Evolutionary conservation across 345 rosid genomes (phyloP).

Genomic region (Excoecaria agallocha): DNA sequence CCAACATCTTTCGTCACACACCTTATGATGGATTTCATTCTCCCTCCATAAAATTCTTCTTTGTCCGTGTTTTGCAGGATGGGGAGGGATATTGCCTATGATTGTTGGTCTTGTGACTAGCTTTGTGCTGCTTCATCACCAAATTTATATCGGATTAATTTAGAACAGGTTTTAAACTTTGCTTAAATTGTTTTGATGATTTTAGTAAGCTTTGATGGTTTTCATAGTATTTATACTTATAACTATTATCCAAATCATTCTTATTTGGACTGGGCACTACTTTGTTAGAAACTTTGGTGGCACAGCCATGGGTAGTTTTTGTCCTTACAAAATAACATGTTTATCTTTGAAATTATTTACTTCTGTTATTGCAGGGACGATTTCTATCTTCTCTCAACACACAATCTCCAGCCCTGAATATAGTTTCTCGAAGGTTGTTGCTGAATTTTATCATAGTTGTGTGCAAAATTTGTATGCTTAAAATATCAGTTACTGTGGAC

Average conservation of each 20-base stretch:
- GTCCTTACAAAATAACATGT: no score
- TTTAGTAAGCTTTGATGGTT: not conserved
- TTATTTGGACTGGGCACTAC: no score
- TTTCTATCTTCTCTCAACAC: conserved; percentile 76
- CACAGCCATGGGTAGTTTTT: no score
- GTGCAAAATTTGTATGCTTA: not conserved
- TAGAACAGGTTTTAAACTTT: conserved; percentile 66
- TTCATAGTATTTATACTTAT: not conserved
- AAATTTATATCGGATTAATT: conserved; percentile 84
- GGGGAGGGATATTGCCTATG: conserved; percentile 91
- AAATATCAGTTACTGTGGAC: not conserved
- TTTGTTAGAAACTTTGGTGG: no score
- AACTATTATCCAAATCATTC: no score
- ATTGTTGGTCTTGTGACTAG: conserved; percentile 92
- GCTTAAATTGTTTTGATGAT: not conserved
- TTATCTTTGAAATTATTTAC: conserved; percentile 3
- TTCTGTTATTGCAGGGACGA: conserved; percentile 54
- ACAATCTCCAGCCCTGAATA: conserved; percentile 82
- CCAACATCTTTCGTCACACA: not conserved
- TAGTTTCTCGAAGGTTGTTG: conserved; percentile 80
- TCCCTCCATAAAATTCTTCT: not conserved
- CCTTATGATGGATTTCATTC: not conserved
- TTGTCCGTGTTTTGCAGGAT: conserved; percentile 45
- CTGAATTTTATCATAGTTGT: conserved; percentile 11
- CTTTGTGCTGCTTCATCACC: conserved; percentile 98